phyloP scores from a whole-genome alignment of 345 rosid species.

The Gossypium ekmanianum region DNA sequence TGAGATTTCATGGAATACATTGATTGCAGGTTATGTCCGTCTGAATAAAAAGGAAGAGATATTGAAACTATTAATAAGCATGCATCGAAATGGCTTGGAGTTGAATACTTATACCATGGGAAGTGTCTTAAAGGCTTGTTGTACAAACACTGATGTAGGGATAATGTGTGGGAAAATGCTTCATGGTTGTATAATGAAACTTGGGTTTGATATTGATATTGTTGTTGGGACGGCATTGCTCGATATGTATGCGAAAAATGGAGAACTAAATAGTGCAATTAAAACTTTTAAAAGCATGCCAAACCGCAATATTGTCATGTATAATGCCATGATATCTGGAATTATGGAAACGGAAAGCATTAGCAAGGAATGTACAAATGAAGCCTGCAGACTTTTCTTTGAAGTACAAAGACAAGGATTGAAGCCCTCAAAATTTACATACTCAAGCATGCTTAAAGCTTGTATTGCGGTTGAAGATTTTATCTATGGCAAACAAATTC shows the following conservation, averaged over 20 bases:
- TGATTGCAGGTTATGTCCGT: slow-evolving; percentile 45
- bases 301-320: slow-evolving; percentile 41
- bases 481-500: slow-evolving; percentile 48
- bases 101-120: slow-evolving; percentile 40
- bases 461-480: slow-evolving; percentile 31
- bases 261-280: slow-evolving; percentile 32
- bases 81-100: slow-evolving; percentile 38
- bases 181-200: slow-evolving; percentile 36
- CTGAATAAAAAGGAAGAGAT: slow-evolving; percentile 36
- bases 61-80: slow-evolving; percentile 31
- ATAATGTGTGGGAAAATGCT: slow-evolving; percentile 36
- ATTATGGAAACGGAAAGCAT: slow-evolving; percentile 29
- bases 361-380: slow-evolving; percentile 25
- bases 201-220: slow-evolving; percentile 40
- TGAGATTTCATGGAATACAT: slow-evolving; percentile 47
- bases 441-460: slow-evolving; percentile 48
- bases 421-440: slow-evolving; percentile 42
- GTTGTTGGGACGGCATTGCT: slow-evolving; percentile 52
- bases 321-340: slow-evolving; percentile 54
- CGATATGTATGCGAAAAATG: slow-evolving; percentile 48
- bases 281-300: slow-evolving; percentile 36
- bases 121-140: slow-evolving; percentile 46
- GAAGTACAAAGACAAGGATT: slow-evolving; percentile 39
- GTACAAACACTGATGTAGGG: slow-evolving; percentile 23
- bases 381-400: slow-evolving; percentile 39